Percentiles rank a stretch among this genome's conserved stretches.
Conservation (phyloP, 495 filamentous ascomycete species). For the Gamarada debralockiae region DNA sequence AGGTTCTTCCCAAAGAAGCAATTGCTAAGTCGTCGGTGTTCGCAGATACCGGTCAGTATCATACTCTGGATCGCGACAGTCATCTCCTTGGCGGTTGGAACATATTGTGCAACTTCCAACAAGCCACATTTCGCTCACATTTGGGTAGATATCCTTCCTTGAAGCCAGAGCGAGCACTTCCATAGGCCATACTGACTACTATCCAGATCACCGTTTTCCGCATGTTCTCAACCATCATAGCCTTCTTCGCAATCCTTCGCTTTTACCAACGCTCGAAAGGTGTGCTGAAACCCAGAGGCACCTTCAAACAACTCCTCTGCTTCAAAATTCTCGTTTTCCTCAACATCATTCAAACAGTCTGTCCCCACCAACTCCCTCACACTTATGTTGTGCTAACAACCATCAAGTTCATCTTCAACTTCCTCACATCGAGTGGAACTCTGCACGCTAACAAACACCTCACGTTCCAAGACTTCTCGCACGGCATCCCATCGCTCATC, state of each 20-base stretch:
- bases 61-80: constrained; percentile 53
- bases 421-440: background rate
- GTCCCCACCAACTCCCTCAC: background rate
- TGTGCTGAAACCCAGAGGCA: background rate
- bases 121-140: constrained; percentile 74
- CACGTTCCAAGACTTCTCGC: background rate
- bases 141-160: background rate
- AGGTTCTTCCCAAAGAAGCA: too few relatives aligned
- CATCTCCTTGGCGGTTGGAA: constrained; percentile 56
- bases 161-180: background rate
- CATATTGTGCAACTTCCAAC: constrained; percentile 74
- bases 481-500: constrained; percentile 1
- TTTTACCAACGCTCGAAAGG: background rate
- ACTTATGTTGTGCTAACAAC: background rate
- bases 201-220: background rate
- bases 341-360: background rate
- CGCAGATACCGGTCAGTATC: background rate
- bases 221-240: background rate
- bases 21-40: too few relatives aligned
- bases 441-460: background rate
- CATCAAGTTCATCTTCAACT: background rate
- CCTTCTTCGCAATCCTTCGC: background rate
- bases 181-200: background rate
- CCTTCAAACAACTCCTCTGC: background rate
- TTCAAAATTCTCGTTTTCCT: background rate